These are phyloP conservation scores for Tuber microsphaerosporum DNA, from an alignment of 495 filamentous ascomycete genomes.

Conservation along the genomic window DNA sequence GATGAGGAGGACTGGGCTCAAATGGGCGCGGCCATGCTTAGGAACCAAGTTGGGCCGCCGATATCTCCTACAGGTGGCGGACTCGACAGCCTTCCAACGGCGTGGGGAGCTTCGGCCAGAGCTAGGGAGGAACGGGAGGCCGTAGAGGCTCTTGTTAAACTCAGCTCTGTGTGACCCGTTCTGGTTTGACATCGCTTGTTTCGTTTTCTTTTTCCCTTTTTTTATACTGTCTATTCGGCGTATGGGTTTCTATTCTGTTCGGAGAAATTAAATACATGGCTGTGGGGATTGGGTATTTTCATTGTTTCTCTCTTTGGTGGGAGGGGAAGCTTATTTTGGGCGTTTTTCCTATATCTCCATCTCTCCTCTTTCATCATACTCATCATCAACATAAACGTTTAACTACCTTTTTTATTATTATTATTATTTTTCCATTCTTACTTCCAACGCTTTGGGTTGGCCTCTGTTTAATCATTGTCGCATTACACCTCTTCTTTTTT, in stretches of 20 bases:
- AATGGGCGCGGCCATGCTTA: conserved; percentile 76
- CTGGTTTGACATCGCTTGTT: conserved; percentile 21
- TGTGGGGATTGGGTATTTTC: conserved; percentile 12
- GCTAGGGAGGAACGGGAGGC: conserved; percentile 40
- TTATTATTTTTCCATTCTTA: conserved; percentile 8
- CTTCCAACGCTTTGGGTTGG: conserved; percentile 19
- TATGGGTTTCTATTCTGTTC: not conserved
- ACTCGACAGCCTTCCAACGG: conserved; percentile 17
- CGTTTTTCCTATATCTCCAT: conserved; percentile 29
- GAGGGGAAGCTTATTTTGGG: conserved; percentile 31
- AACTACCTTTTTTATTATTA: conserved; percentile 18
- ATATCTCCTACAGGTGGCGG: conserved; percentile 35
- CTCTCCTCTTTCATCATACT: not conserved
- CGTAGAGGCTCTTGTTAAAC: conserved; percentile 42
- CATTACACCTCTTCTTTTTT: not conserved
- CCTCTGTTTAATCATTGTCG: conserved; percentile 1
- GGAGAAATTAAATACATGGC: conserved; percentile 4
- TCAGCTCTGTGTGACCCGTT: conserved; percentile 40
- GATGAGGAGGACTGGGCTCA: conserved; percentile 96
- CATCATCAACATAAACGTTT: not conserved
- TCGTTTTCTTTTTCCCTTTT: not conserved
- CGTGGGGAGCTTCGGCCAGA: conserved; percentile 25
- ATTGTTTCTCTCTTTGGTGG: conserved; percentile 19
- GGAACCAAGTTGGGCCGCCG: conserved; percentile 44
- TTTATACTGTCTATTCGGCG: not conserved